Evolutionary conservation across 2,329 filamentous ascomycete genomes (phyloP), one percentile per base, ranked within the genome.

Genomic region (Zymoseptoria pseudotritici): DNA sequence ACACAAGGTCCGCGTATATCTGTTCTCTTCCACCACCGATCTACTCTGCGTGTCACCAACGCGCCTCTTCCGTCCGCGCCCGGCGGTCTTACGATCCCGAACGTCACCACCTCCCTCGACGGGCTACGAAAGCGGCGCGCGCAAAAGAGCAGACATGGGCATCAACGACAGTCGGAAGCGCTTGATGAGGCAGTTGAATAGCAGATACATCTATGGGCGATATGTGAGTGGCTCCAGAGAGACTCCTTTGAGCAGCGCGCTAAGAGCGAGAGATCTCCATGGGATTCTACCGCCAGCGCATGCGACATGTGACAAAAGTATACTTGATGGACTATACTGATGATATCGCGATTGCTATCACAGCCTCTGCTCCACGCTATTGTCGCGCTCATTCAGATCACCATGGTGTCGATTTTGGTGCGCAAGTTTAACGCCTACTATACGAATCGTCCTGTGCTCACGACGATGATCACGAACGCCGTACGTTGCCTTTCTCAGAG

Each of bases 401-500:
- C 86, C 60, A 86, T 96, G 74, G 84, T 93, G 63, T 89, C 88
- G 66, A 83, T 94, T 66, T 79, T 99, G 58, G 86, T 87, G 53
- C 84, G 90, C 69, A 90, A 91, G 73, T 99, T 96, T 82, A 97
- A 96, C 77, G 83, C 86, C 67, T 96, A 95, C 79, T 99, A 97
- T 83, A 87, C 90, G 67, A 87, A 91, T 72, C 89, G 90, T 72
- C 94, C 93, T 89, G 90, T 99, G 50, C 84, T 99, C 70, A 99
- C 94, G 63, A 99, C 96, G 77, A 99, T 99, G 93, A 90, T 97
- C 72, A 96, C 93, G 74, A 99, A 99, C 79, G 90, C 94, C 67
- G 88, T 88, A 84, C 72, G 83, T 73, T 57, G 66, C 51, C 22
- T 3, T 2, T 24, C 22, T 24, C 22, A 5, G 5, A n/a, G n/a